These are phyloP conservation scores for Leccinum solheimii DNA, from an alignment of 1,284 basidiomycete genomes.

Conservation along the genomic window DNA sequence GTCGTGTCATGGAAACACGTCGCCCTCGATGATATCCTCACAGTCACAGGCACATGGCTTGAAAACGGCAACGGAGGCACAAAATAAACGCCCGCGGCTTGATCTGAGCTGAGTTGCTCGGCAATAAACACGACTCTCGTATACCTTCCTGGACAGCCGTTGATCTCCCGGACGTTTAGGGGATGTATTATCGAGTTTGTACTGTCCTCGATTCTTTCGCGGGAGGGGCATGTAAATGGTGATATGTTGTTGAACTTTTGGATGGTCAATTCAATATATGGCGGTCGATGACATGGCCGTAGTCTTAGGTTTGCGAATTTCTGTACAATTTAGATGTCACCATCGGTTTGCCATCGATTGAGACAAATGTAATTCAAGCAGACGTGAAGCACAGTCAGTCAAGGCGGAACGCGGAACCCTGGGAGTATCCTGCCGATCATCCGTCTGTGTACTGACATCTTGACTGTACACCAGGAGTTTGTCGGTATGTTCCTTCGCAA, in stretches of 20 bases:
- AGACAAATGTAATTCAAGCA: neutral
- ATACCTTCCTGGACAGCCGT: neutral
- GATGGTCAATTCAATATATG: constrained; percentile 2
- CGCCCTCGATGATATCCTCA: constrained; percentile 43
- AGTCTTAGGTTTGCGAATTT: neutral
- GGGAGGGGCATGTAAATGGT: constrained; percentile 10
- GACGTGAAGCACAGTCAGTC: neutral
- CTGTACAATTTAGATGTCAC: neutral
- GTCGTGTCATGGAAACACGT: constrained; percentile 56
- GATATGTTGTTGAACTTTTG: neutral
- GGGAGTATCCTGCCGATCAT: neutral
- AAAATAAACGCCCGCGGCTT: constrained; percentile 22
- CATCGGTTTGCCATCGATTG: neutral
- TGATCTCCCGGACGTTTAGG: neutral
- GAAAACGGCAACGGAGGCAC: constrained; percentile 17
- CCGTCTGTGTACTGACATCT: neutral
- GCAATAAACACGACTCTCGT: neutral
- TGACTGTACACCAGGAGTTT: neutral
- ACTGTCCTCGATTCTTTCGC: neutral
- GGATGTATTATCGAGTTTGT: neutral
- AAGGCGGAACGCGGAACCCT: neutral
- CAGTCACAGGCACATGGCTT: constrained; percentile 14
- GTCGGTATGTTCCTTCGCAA: neutral
- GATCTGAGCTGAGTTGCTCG: constrained; percentile 29
- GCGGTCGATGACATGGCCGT: neutral